Conservation (phyloP, 352 stramenopile species). For the Phytophthora vignae region DNA sequence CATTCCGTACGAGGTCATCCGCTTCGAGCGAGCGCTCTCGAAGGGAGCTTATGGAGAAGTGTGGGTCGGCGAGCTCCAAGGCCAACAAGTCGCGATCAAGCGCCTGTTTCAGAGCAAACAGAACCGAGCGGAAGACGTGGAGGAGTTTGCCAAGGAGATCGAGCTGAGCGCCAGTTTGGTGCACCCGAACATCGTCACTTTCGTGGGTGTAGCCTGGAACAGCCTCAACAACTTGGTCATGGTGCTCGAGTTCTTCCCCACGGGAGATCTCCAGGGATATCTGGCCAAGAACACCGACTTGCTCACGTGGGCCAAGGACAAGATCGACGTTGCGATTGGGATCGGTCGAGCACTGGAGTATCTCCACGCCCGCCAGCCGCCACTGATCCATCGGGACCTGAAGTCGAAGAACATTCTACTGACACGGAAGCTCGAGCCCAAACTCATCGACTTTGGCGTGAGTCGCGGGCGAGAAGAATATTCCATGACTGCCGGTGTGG, state of each 20-base stretch:
- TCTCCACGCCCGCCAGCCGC: neutral
- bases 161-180: neutral
- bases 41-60: neutral
- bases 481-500: slow-evolving; percentile 29
- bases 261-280: neutral
- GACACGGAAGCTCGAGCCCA: slow-evolving; percentile 63
- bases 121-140: neutral
- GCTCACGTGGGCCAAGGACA: neutral
- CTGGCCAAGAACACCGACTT: neutral
- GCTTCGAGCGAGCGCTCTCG: neutral
- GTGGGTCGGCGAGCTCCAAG: neutral
- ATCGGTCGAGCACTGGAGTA: neutral
- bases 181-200: neutral
- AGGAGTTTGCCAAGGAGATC: neutral
- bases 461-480: slow-evolving; percentile 22
- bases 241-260: neutral
- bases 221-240: neutral
- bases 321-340: neutral
- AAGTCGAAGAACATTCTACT: slow-evolving; percentile 70
- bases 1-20: neutral
- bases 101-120: neutral
- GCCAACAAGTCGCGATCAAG: neutral
- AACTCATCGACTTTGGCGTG: slow-evolving; percentile 54
- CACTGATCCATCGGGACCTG: slow-evolving; percentile 32
- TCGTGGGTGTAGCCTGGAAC: neutral